phyloP scores from a whole-genome alignment of 305 asterid genomes.

The Plantago lanceolata region DNA sequence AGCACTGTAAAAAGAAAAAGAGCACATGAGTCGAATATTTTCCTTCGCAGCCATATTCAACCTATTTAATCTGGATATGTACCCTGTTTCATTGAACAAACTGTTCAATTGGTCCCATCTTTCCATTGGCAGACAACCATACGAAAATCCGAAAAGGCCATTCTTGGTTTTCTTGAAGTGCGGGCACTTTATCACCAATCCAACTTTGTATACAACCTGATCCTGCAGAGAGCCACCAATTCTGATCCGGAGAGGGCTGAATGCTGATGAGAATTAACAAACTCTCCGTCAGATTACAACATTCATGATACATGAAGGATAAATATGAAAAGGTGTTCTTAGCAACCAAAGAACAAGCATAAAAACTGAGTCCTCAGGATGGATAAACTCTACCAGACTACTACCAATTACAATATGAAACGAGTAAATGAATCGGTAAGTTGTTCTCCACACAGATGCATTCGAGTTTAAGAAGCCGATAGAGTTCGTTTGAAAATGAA shows the following conservation, averaged over 20 bases:
- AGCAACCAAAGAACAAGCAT: neutral
- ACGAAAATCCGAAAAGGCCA: constrained; percentile 53
- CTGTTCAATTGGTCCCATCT: constrained; percentile 67
- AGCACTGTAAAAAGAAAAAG: constrained; percentile 35
- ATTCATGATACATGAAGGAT: neutral
- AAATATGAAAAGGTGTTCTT: neutral
- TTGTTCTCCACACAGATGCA: too few species aligned
- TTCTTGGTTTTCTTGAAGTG: constrained; percentile 30
- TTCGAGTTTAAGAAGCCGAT: too few species aligned
- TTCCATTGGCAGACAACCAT: constrained; percentile 62
- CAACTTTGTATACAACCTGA: constrained; percentile 57
- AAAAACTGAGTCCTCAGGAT: too few species aligned
- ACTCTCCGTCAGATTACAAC: neutral
- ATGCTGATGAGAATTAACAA: constrained; percentile 38
- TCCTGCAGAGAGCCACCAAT: constrained; percentile 82
- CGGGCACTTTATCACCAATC: constrained; percentile 46
- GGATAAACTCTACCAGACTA: too few species aligned
- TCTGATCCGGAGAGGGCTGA: constrained; percentile 54
- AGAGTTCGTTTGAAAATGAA: too few species aligned
- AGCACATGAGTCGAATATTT: neutral
- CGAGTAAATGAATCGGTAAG: too few species aligned
- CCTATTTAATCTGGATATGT: neutral
- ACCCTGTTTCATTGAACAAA: constrained; percentile 61
- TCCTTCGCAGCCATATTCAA: neutral
- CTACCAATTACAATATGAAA: neutral